A percentile compares a stretch with the other conserved stretches of the same genome.
phyloP scores from a whole-genome alignment of 768 basidiomycete genomes.

The Auriscalpium microsporum region DNA sequence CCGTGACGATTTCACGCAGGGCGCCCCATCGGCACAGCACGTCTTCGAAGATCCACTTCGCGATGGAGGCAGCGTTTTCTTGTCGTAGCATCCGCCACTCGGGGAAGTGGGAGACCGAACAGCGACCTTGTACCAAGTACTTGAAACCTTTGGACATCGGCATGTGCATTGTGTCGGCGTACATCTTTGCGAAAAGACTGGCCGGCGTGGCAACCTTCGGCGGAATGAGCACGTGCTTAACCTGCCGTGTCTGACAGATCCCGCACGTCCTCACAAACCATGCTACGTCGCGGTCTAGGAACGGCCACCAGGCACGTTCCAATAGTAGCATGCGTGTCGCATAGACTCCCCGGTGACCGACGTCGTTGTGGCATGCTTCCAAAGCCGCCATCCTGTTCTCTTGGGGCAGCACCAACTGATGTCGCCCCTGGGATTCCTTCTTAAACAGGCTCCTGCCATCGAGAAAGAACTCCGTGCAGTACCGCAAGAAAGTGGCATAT shows the following conservation, averaged over 20 bases:
- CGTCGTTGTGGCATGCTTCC: conserved; percentile 10
- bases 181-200: conserved; percentile 25
- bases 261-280: conserved; percentile 26
- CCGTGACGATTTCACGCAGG: conserved; percentile 29
- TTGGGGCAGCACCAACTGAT: conserved; percentile 14
- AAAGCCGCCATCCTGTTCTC: conserved; percentile 3
- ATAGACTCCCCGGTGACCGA: conserved; percentile 16
- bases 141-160: conserved; percentile 24
- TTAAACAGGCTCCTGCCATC: conserved; percentile 9
- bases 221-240: conserved; percentile 15
- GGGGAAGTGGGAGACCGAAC: conserved; percentile 25
- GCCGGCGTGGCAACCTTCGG: conserved; percentile 13
- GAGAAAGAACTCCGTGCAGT: no score
- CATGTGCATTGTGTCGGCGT: conserved; percentile 36
- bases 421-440: conserved; percentile 3
- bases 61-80: conserved; percentile 22
- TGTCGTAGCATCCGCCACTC: conserved; percentile 23
- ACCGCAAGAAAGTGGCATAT: no score
- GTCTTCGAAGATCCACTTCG: conserved; percentile 28
- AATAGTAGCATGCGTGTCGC: conserved; percentile 1
- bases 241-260: conserved; percentile 26
- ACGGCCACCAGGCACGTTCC: conserved; percentile 21
- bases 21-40: conserved; percentile 33
- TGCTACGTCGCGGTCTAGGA: conserved; percentile 10
- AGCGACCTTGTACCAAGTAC: conserved; percentile 30